Conservation (phyloP, 768 basidiomycete genomes). For the Suillus tomentosus region DNA sequence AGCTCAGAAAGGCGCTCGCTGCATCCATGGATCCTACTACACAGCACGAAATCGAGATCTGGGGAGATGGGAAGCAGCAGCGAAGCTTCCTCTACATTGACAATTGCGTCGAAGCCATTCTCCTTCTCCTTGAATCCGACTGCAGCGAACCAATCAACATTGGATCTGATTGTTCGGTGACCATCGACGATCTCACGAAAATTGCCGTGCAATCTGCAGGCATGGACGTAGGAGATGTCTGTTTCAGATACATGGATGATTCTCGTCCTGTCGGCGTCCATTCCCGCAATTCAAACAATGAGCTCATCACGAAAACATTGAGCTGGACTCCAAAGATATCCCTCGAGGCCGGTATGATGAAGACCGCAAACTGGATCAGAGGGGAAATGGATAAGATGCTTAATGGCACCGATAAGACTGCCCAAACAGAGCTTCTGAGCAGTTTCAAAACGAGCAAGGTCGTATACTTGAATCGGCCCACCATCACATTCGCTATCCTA, state of each 20-base stretch:
- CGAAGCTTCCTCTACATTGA: slow-evolving; percentile 44
- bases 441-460: slow-evolving; percentile 38
- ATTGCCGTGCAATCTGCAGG: slow-evolving; percentile 40
- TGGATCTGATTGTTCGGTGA: slow-evolving; percentile 47
- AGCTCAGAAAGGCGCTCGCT: slow-evolving; percentile 54
- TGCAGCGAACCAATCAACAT: slow-evolving; percentile 46
- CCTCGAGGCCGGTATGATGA: slow-evolving; percentile 49
- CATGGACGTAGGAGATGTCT: slow-evolving; percentile 29
- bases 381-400: slow-evolving; percentile 35
- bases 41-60: slow-evolving; percentile 46
- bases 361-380: slow-evolving; percentile 51
- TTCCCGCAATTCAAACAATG: slow-evolving; percentile 56
- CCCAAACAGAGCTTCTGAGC: slow-evolving; percentile 22
- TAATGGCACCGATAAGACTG: slow-evolving; percentile 7
- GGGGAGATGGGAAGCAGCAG: slow-evolving; percentile 56
- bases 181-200: slow-evolving; percentile 45
- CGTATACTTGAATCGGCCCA: slow-evolving; percentile 37
- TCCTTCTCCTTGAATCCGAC: slow-evolving; percentile 38
- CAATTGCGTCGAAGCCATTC: slow-evolving; percentile 53
- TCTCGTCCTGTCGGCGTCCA: slow-evolving; percentile 47
- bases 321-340: slow-evolving; percentile 45
- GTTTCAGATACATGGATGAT: slow-evolving; percentile 27
- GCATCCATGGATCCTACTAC: slow-evolving; percentile 17
- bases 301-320: slow-evolving; percentile 32
- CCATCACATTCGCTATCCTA: slow-evolving; percentile 50